Percentiles rank a stretch among this genome's conserved stretches.
Conservation (phyloP, 805 yeast species). For the Zygosaccharomyces bisporus region DNA sequence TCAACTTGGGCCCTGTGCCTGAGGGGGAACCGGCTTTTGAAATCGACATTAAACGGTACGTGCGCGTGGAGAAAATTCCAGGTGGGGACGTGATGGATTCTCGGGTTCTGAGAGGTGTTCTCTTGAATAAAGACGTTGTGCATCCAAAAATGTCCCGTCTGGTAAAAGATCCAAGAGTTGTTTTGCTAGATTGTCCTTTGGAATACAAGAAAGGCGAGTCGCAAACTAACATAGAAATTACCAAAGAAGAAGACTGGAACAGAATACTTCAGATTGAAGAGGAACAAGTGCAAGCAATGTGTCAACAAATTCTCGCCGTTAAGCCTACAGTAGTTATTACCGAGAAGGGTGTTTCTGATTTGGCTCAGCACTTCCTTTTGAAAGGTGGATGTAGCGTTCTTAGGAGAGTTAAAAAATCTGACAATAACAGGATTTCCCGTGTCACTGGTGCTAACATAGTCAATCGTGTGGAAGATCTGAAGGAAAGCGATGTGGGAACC, state of each 20-base stretch:
- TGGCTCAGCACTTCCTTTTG: constrained; percentile 93
- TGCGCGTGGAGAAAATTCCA: constrained; percentile 91
- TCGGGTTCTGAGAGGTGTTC: constrained; percentile 81
- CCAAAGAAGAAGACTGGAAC: constrained; percentile 95
- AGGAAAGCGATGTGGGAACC: constrained; percentile 85
- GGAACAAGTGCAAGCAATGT: constrained; percentile 85
- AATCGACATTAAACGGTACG: constrained; percentile 89
- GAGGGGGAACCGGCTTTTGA: constrained; percentile 61
- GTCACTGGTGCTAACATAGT: constrained; percentile 98
- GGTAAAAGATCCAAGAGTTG: constrained; percentile 83
- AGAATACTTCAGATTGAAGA: constrained; percentile 94
- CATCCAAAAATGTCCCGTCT: constrained; percentile 96
- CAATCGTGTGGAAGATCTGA: constrained; percentile 89
- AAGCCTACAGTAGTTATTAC: constrained; percentile 95
- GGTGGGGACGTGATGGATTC: constrained; percentile 96
- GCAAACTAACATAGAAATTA: constrained; percentile 95
- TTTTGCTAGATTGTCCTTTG: constrained; percentile 90
- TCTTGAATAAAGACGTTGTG: constrained; percentile 95
- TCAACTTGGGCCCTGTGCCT: constrained; percentile 43
- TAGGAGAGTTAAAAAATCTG: constrained; percentile 92
- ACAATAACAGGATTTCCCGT: constrained; percentile 92
- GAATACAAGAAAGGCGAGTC: constrained; percentile 99
- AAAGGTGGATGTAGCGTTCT: constrained; percentile 91
- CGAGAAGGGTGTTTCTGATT: constrained; percentile 96
- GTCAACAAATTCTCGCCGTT: constrained; percentile 77